Percentiles rank a stretch among this genome's conserved stretches.
These are phyloP conservation scores for Coemansia sp. DNA, from an alignment of 192 early-diverging fungal species.

Conservation along the genomic window DNA sequence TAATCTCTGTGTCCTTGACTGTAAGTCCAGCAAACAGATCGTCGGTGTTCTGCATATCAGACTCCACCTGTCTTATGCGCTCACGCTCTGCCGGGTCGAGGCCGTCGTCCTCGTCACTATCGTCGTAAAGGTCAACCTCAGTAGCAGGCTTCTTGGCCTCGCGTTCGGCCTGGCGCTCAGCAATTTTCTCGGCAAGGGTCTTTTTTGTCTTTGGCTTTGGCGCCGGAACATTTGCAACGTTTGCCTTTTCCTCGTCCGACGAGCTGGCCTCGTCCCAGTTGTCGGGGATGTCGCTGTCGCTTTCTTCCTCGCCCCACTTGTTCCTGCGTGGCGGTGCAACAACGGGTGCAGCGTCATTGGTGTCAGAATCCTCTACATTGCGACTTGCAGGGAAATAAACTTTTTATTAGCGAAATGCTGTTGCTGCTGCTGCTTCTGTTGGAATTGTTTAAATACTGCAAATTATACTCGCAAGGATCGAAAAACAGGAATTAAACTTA, in stretches of 20 bases:
- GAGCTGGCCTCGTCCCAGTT: slow-evolving; percentile 66
- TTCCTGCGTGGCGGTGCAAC: slow-evolving; percentile 17
- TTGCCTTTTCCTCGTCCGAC: slow-evolving; percentile 44
- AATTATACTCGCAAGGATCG: neutral
- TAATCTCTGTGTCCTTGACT: slow-evolving; percentile 50
- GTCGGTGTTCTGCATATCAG: slow-evolving; percentile 65
- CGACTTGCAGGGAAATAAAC: too few relatives aligned
- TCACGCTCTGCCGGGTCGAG: slow-evolving; percentile 47
- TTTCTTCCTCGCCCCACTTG: slow-evolving; percentile 66
- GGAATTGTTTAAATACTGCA: too few relatives aligned
- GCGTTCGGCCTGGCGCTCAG: slow-evolving; percentile 59
- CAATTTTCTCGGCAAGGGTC: slow-evolving; percentile 62
- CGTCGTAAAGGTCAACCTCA: slow-evolving; percentile 30
- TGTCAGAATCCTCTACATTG: slow-evolving; percentile 4
- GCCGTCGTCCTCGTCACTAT: slow-evolving; percentile 58
- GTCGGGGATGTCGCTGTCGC: slow-evolving; percentile 62
- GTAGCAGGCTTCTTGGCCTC: slow-evolving; percentile 54
- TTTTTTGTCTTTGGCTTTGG: slow-evolving; percentile 58
- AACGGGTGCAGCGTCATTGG: neutral
- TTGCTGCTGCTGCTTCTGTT: too few relatives aligned
- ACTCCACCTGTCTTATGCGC: slow-evolving; percentile 61
- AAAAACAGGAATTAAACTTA: slow-evolving; percentile 37
- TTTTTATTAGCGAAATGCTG: neutral
- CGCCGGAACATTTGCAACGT: slow-evolving; percentile 20
- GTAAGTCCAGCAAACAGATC: slow-evolving; percentile 69